phyloP scores from a whole-genome alignment of 176 grass and related monocot species.

The Eremochloa ophiuroides region DNA sequence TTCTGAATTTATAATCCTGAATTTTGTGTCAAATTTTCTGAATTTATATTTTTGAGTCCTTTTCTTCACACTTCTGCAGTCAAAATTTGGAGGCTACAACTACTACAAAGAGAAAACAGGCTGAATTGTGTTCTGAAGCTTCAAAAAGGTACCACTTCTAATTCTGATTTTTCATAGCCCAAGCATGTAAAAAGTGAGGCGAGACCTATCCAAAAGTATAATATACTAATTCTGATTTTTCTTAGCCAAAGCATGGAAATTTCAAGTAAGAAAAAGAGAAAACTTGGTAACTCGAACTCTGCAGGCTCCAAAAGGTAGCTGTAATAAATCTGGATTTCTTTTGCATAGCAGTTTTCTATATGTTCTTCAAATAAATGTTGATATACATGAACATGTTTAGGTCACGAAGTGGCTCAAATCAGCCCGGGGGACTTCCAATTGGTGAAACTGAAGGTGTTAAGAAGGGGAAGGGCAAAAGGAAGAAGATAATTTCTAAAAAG shows the following conservation, averaged over 20 bases:
- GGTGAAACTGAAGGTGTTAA: background rate
- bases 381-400: background rate
- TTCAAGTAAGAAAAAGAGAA: background rate
- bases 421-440: background rate
- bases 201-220: too few relatives aligned
- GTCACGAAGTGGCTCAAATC: background rate
- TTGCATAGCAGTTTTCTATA: background rate
- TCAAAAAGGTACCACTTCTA: too few relatives aligned
- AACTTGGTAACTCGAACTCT: background rate
- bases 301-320: background rate
- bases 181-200: too few relatives aligned
- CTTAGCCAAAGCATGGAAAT: background rate
- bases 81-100: too few relatives aligned
- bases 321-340: background rate
- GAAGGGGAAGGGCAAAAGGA: background rate
- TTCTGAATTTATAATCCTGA: too few relatives aligned
- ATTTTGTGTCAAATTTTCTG: too few relatives aligned
- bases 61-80: too few relatives aligned
- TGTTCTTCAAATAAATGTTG: background rate
- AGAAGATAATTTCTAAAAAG: background rate
- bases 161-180: too few relatives aligned
- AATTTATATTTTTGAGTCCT: too few relatives aligned
- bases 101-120: too few relatives aligned
- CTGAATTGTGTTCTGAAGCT: too few relatives aligned
- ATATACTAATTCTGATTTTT: background rate